These are phyloP conservation scores for Elsinoe ampelina DNA, from an alignment of 2,329 filamentous ascomycete genomes.

Conservation along the genomic window DNA sequence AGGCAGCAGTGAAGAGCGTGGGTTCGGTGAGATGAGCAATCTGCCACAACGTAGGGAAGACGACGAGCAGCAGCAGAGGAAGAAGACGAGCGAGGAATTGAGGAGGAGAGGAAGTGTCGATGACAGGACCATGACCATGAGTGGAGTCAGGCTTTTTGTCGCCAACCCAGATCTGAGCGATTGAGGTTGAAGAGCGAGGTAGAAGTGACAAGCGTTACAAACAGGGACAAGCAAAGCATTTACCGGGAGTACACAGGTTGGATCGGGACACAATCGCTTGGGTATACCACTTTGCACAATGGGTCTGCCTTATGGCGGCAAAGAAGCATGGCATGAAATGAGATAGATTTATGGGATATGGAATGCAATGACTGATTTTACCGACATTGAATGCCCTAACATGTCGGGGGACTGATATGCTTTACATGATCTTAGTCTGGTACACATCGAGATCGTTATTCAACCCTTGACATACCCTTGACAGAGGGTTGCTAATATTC, in stretches of 20 bases:
- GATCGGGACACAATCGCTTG: constrained; percentile 11
- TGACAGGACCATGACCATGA: constrained; percentile 68
- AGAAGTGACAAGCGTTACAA: neutral
- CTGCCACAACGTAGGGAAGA: constrained; percentile 40
- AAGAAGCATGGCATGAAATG: constrained; percentile 5
- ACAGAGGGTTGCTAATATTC: too few relatives aligned
- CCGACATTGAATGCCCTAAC: too few relatives aligned
- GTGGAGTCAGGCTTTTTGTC: constrained; percentile 63
- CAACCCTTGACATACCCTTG: too few relatives aligned
- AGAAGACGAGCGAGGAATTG: constrained; percentile 61
- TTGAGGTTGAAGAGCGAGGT: neutral
- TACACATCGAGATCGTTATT: too few relatives aligned
- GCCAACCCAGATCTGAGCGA: constrained; percentile 65
- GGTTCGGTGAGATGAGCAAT: constrained; percentile 45
- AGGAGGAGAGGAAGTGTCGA: constrained; percentile 72
- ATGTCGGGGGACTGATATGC: too few relatives aligned
- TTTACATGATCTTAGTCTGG: too few relatives aligned
- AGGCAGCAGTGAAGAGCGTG: constrained; percentile 39
- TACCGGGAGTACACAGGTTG: neutral
- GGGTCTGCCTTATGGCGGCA: neutral
- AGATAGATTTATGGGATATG: constrained; percentile 7
- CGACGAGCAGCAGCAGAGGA: constrained; percentile 46
- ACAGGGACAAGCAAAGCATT: neutral
- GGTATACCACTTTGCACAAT: constrained; percentile 14
- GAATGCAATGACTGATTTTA: neutral